phyloP scores from a whole-genome alignment of 768 basidiomycete genomes.

The Calocybe cyanea region DNA sequence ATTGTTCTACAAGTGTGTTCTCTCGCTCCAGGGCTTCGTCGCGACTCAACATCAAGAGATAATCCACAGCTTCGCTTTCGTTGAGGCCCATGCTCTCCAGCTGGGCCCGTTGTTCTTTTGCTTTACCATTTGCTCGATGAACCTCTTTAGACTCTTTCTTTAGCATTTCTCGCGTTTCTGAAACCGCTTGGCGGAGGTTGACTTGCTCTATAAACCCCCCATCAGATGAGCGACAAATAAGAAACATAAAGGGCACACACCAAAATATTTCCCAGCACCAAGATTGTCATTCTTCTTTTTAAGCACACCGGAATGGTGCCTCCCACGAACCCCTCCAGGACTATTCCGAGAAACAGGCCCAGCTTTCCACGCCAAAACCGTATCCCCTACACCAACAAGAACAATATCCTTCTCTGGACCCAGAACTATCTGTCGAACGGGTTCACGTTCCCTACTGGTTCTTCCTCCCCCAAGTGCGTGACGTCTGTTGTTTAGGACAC shows the following conservation, averaged over 20 bases:
- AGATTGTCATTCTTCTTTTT: conserved; percentile 32
- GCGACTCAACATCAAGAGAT: conserved; percentile 79
- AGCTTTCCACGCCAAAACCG: conserved; percentile 67
- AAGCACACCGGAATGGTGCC: conserved; percentile 21
- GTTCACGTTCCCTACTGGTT: conserved; percentile 34
- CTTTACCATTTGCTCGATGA: conserved; percentile 39
- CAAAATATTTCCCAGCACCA: conserved; percentile 37
- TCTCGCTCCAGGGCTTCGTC: conserved; percentile 51
- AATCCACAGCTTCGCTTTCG: conserved; percentile 74
- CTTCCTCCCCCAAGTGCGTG: conserved; percentile 17
- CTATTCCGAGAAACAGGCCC: conserved; percentile 34
- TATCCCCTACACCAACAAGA: conserved; percentile 55
- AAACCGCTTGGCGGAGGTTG: conserved; percentile 59
- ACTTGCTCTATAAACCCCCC: conserved; percentile 31
- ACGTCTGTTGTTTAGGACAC: conserved; percentile 20
- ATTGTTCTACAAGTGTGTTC: conserved; percentile 9
- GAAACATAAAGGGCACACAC: conserved; percentile 28
- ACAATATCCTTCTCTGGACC: conserved; percentile 50
- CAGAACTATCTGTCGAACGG: conserved; percentile 56
- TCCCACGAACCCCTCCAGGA: conserved; percentile 30
- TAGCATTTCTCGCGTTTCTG: conserved; percentile 51
- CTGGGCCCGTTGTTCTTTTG: conserved; percentile 53
- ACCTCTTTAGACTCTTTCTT: conserved; percentile 42
- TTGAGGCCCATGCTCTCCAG: conserved; percentile 65
- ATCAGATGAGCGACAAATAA: conserved; percentile 7